These are phyloP conservation scores for Phaeophleospora eucalypticola DNA, from an alignment of 2,329 filamentous ascomycete species.

Conservation along the genomic window DNA sequence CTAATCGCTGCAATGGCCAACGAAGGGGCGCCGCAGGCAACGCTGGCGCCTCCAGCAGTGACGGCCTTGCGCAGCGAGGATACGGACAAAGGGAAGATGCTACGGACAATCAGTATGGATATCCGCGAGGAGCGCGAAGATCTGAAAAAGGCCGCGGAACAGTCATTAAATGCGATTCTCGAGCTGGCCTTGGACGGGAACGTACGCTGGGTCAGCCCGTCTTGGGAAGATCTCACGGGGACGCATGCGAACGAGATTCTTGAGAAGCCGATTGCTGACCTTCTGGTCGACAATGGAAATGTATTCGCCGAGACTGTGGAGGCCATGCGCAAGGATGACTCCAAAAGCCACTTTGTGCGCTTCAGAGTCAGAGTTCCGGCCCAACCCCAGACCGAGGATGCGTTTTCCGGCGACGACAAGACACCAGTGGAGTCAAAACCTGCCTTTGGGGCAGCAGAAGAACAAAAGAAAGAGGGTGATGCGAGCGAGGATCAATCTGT, in stretches of 20 bases:
- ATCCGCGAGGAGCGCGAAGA: constrained; percentile 92
- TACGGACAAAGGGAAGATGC: constrained; percentile 40
- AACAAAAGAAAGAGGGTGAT: constrained; percentile 1
- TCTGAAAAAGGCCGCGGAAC: constrained; percentile 89
- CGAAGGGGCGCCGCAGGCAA: constrained; percentile 17
- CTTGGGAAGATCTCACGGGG: constrained; percentile 90
- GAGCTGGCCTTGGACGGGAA: constrained; percentile 86
- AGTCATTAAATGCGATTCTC: constrained; percentile 93
- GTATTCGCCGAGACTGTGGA: constrained; percentile 81
- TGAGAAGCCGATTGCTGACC: constrained; percentile 71
- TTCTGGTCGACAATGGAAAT: constrained; percentile 74
- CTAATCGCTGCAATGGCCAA: constrained; percentile 15
- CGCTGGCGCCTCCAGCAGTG: constrained; percentile 43
- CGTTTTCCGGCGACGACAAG: constrained; percentile 19
- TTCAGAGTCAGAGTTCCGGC: constrained; percentile 65
- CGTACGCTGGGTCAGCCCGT: constrained; percentile 94
- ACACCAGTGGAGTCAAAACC: constrained; percentile 29
- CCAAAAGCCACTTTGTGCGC: constrained; percentile 82
- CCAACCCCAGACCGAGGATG: constrained; percentile 52
- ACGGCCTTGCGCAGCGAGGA: constrained; percentile 36
- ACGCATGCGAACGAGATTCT: constrained; percentile 68
- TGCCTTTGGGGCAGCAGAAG: constrained; percentile 14
- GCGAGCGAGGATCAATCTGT: constrained; percentile 4
- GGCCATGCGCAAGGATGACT: constrained; percentile 87
- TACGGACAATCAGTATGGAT: constrained; percentile 71